Percentiles rank a stretch among this genome's conserved stretches.
Evolutionary conservation across 2,329 filamentous ascomycete species (phyloP).

Genomic region (Pseudogymnoascus sp.): DNA sequence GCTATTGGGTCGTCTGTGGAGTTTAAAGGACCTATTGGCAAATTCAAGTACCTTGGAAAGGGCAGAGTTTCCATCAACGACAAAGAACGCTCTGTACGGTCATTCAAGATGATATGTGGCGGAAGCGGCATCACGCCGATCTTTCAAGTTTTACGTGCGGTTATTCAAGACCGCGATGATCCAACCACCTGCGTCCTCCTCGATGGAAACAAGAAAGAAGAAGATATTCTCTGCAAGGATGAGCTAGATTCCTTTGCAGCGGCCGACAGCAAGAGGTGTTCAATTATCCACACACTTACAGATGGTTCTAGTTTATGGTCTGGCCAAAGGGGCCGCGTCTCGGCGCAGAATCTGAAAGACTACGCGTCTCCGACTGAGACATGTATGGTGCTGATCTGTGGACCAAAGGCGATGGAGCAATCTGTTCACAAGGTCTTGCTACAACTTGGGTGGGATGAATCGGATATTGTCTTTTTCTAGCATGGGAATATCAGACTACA

Average conservation of each 20-base stretch:
- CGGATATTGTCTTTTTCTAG: slow-evolving; percentile 71
- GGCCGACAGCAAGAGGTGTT: slow-evolving; percentile 50
- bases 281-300: slow-evolving; percentile 64
- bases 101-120: slow-evolving; percentile 80
- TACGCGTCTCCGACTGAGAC: slow-evolving; percentile 42
- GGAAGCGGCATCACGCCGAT: slow-evolving; percentile 92
- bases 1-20: slow-evolving; percentile 68
- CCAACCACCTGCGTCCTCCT: slow-evolving; percentile 64
- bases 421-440: slow-evolving; percentile 50
- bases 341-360: slow-evolving; percentile 52
- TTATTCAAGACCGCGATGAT: slow-evolving; percentile 60
- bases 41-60: slow-evolving; percentile 69
- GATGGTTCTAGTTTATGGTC: slow-evolving; percentile 58
- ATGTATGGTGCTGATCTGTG: slow-evolving; percentile 68
- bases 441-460: slow-evolving; percentile 63
- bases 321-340: slow-evolving; percentile 63
- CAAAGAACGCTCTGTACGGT: slow-evolving; percentile 49
- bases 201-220: slow-evolving; percentile 68
- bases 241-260: slow-evolving; percentile 62
- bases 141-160: slow-evolving; percentile 71
- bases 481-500: neutral
- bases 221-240: slow-evolving; percentile 73
- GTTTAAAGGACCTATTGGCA: slow-evolving; percentile 82
- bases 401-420: slow-evolving; percentile 68
- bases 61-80: slow-evolving; percentile 59